Conservation (phyloP, 352 stramenopile genomes). For the Phytophthora nicotianae region DNA sequence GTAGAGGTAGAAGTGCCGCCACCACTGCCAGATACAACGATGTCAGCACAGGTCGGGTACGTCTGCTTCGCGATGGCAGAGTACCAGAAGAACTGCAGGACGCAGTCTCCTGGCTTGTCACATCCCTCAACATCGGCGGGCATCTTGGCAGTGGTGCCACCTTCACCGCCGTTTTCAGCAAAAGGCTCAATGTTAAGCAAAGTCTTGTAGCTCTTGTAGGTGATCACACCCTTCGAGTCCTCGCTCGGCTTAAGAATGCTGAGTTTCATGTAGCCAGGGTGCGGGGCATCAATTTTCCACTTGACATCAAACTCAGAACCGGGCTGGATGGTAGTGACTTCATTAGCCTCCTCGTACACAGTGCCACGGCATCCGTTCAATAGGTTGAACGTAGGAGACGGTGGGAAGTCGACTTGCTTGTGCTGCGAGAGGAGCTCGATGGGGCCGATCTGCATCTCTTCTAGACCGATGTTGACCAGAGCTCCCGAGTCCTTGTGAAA, state of each 20-base stretch:
- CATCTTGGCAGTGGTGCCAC: slow-evolving; percentile 39
- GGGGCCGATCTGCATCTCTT: slow-evolving; percentile 37
- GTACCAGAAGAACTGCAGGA: slow-evolving; percentile 49
- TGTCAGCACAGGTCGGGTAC: slow-evolving; percentile 47
- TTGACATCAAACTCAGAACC: slow-evolving; percentile 36
- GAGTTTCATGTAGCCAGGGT: slow-evolving; percentile 58
- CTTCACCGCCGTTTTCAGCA: slow-evolving; percentile 36
- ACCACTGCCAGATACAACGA: slow-evolving; percentile 35
- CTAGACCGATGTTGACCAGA: slow-evolving; percentile 38
- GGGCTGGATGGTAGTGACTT: slow-evolving; percentile 33
- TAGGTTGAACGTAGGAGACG: slow-evolving; percentile 35
- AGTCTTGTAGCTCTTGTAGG: slow-evolving; percentile 43
- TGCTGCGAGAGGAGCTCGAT: slow-evolving; percentile 33
- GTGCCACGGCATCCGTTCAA: slow-evolving; percentile 45
- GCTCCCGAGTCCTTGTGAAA: slow-evolving; percentile 36
- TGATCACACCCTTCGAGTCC: slow-evolving; percentile 46
- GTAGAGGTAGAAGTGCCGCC: slow-evolving; percentile 4
- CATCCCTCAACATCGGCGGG: slow-evolving; percentile 44
- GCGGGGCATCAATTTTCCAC: slow-evolving; percentile 56
- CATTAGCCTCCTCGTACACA: slow-evolving; percentile 38
- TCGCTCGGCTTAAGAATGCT: slow-evolving; percentile 56
- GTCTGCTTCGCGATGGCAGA: slow-evolving; percentile 43
- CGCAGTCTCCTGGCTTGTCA: slow-evolving; percentile 38
- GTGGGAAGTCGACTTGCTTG: slow-evolving; percentile 38
- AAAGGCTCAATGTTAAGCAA: slow-evolving; percentile 54